Conservation (phyloP, 2,329 filamentous ascomycete species). For the Ramularia collo-cygni region DNA sequence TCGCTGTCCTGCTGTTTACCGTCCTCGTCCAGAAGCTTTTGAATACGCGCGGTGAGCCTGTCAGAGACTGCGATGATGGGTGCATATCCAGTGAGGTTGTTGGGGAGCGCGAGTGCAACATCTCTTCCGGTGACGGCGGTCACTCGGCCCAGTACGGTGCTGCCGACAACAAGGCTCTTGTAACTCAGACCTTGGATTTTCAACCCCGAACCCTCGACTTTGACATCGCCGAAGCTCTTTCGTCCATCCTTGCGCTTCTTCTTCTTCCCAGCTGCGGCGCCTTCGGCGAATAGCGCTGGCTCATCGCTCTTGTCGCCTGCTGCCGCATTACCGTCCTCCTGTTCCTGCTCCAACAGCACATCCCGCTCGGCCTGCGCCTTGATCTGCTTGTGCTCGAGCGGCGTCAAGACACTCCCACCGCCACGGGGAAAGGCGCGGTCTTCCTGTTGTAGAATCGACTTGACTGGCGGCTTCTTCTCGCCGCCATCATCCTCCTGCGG, state of each 20-base stretch:
- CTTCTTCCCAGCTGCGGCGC: slow-evolving; percentile 35
- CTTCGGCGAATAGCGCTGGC: slow-evolving; percentile 38
- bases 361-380: slow-evolving; percentile 88
- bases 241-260: slow-evolving; percentile 42
- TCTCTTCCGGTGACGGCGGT: slow-evolving; percentile 73
- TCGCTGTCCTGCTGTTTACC: slow-evolving; percentile 46
- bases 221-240: slow-evolving; percentile 21
- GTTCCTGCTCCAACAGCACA: slow-evolving; percentile 79
- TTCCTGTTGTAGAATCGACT: slow-evolving; percentile 60
- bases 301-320: slow-evolving; percentile 42
- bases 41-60: slow-evolving; percentile 66
- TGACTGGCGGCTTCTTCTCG: slow-evolving; percentile 25
- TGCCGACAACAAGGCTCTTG: slow-evolving; percentile 76
- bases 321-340: slow-evolving; percentile 56
- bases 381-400: slow-evolving; percentile 93
- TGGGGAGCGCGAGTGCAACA: slow-evolving; percentile 76
- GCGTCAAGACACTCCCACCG: slow-evolving; percentile 82
- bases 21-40: slow-evolving; percentile 57
- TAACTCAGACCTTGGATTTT: slow-evolving; percentile 75
- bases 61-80: slow-evolving; percentile 89
- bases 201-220: slow-evolving; percentile 45
- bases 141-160: slow-evolving; percentile 80
- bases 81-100: slow-evolving; percentile 85
- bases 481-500: slow-evolving; percentile 15
- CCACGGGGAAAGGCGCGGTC: slow-evolving; percentile 89